Evolutionary conservation across 768 basidiomycete genomes (phyloP).

Genomic region (Pleurotus tuber-regium): DNA sequence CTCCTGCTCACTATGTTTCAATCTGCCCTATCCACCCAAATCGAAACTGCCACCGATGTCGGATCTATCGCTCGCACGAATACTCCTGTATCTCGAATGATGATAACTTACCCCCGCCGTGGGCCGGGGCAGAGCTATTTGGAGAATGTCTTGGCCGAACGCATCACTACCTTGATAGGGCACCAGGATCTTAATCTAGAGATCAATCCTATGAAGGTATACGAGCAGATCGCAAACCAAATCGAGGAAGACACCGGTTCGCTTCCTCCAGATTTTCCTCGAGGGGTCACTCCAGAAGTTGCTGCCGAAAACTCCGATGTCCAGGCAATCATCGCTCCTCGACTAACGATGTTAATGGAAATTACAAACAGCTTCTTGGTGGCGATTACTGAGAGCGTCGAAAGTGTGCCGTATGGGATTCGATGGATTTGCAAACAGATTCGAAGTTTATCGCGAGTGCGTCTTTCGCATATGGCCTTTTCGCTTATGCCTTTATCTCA

Average conservation of each 20-base stretch:
- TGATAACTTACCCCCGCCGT: slow-evolving; percentile 99
- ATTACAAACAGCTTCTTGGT: slow-evolving; percentile 97
- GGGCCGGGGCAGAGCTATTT: slow-evolving; percentile 98
- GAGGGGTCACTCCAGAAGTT: slow-evolving; percentile 92
- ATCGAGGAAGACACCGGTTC: slow-evolving; percentile 97
- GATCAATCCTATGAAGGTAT: slow-evolving; percentile 98
- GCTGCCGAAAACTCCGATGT: slow-evolving; percentile 94
- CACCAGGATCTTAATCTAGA: slow-evolving; percentile 99
- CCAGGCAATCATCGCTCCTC: slow-evolving; percentile 95
- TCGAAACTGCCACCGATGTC: slow-evolving; percentile 98
- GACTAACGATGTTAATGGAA: slow-evolving; percentile 99
- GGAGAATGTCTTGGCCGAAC: slow-evolving; percentile 94
- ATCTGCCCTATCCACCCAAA: slow-evolving; percentile 96
- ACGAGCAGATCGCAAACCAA: slow-evolving; percentile 99
- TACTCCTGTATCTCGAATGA: slow-evolving; percentile 99
- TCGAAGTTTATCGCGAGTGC: slow-evolving; percentile 88
- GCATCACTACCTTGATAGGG: slow-evolving; percentile 97
- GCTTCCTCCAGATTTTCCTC: slow-evolving; percentile 85
- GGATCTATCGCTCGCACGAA: slow-evolving; percentile 98
- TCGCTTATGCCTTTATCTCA: slow-evolving; percentile 6
- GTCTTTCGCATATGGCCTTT: too few relatives aligned
- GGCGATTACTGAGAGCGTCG: slow-evolving; percentile 98
- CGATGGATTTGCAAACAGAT: slow-evolving; percentile 99
- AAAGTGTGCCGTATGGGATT: slow-evolving; percentile 98
- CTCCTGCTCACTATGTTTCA: slow-evolving; percentile 99